phyloP scores from a whole-genome alignment of 2,329 filamentous ascomycete species.

The Aspergillus melleus region DNA sequence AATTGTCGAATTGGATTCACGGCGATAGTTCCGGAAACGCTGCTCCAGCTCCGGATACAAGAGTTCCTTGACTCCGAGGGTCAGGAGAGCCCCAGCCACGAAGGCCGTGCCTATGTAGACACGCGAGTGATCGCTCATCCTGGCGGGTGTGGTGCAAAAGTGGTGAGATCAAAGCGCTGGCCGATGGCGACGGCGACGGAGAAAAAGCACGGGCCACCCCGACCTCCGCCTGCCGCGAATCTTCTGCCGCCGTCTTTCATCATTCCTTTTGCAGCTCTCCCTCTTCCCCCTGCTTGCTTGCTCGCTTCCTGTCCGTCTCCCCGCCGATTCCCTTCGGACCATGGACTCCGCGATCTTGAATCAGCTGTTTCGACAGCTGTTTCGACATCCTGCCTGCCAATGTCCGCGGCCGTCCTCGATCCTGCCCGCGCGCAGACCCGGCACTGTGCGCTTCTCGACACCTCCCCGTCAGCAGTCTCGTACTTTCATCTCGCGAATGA shows the following conservation, averaged over 20 bases:
- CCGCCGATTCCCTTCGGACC: constrained; percentile 9
- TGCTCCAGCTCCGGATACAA: constrained; percentile 73
- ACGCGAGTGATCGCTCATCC: constrained; percentile 35
- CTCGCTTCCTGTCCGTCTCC: constrained; percentile 4
- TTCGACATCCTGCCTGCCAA: constrained; percentile 69
- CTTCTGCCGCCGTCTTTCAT: constrained; percentile 17
- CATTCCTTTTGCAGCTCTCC: constrained; percentile 19
- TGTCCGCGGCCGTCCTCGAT: constrained; percentile 46
- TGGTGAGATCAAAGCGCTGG: neutral
- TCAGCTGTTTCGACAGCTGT: constrained; percentile 81
- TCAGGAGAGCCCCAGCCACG: constrained; percentile 71
- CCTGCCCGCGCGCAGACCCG: constrained; percentile 20
- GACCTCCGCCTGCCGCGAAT: constrained; percentile 4
- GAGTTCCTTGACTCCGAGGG: constrained; percentile 75
- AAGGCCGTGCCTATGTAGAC: constrained; percentile 71
- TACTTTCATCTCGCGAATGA: constrained; percentile 35
- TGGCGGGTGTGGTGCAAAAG: neutral
- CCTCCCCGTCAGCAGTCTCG: constrained; percentile 35
- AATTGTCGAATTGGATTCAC: constrained; percentile 22
- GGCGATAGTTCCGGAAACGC: constrained; percentile 54
- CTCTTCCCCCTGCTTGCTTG: constrained; percentile 9
- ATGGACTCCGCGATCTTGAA: constrained; percentile 84
- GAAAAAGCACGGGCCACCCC: constrained; percentile 41
- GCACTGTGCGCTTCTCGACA: constrained; percentile 21
- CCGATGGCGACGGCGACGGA: neutral